These are phyloP conservation scores for Adansonia rubrostipa DNA, from an alignment of 441 rosid species.

Conservation along the genomic window DNA sequence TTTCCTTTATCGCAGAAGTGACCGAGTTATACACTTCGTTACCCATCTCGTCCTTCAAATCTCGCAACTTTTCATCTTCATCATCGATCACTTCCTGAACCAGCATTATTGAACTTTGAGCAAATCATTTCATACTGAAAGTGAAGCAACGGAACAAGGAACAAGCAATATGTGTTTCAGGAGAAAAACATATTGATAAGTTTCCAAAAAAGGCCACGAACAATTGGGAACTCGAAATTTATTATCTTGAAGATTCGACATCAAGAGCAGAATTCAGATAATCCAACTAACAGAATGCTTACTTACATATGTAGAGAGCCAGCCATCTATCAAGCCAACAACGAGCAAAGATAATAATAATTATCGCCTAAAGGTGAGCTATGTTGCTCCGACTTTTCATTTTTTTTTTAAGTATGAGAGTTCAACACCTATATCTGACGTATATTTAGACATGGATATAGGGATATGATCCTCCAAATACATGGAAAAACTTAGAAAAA, in stretches of 20 bases:
- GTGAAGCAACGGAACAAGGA: constrained; percentile 4
- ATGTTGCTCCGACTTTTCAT: not conserved
- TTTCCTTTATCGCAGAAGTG: constrained; percentile 61
- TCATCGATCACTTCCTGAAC: constrained; percentile 70
- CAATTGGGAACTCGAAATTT: no score
- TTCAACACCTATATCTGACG: not conserved
- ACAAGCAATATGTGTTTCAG: not conserved
- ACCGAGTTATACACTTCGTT: constrained; percentile 63
- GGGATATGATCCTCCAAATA: not conserved
- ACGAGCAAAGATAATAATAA: no score
- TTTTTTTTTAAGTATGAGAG: not conserved
- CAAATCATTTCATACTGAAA: not conserved
- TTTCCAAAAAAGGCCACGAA: no score
- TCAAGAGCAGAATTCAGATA: no score
- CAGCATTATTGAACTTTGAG: constrained; percentile 26
- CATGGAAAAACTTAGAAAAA: not conserved
- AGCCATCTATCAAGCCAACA: no score
- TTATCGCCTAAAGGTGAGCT: not conserved
- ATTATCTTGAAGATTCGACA: no score
- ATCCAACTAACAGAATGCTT: no score
- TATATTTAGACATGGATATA: not conserved
- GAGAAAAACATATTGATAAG: not conserved
- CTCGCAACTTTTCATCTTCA: constrained; percentile 65
- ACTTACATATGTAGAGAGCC: no score
- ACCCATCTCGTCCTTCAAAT: constrained; percentile 65